A percentile compares a stretch with the other conserved stretches of the same genome.
These are phyloP conservation scores for Aegilops speltoides DNA, from an alignment of 176 grass and related monocot genomes.

Conservation along the genomic window DNA sequence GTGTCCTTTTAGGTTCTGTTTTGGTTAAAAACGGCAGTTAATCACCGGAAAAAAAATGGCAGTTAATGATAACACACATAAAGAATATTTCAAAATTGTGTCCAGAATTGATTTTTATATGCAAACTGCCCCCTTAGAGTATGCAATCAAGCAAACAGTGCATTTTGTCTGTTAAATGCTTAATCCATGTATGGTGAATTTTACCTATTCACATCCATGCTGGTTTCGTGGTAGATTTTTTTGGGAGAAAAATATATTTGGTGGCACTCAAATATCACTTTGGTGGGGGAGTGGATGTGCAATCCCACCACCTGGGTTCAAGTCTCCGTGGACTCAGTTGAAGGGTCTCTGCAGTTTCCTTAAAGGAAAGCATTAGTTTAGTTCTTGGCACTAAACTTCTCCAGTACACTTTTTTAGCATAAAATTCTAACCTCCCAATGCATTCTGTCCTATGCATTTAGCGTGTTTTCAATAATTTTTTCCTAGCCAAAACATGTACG, in stretches of 20 bases:
- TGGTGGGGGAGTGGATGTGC: background rate
- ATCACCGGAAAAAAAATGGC: too few species aligned
- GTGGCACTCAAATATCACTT: background rate
- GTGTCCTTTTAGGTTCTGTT: background rate
- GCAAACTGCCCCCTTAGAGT: background rate
- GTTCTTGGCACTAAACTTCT: background rate
- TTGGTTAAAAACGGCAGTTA: background rate
- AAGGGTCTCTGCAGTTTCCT: background rate
- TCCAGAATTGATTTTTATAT: background rate
- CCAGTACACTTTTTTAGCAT: background rate
- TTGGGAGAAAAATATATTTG: background rate
- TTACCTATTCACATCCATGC: constrained; percentile 4
- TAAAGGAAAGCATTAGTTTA: background rate
- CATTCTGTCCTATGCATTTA: background rate
- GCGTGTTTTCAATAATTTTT: background rate
- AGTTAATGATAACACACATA: background rate
- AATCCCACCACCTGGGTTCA: background rate
- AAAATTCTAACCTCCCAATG: background rate
- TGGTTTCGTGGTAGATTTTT: background rate
- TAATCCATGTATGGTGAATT: background rate
- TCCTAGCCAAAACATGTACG: background rate
- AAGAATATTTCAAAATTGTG: background rate
- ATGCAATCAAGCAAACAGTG: background rate
- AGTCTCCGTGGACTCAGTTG: background rate
- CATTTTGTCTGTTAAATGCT: background rate